Evolutionary conservation across 2,329 filamentous ascomycete species (phyloP).

Genomic region (Aspergillus latus): DNA sequence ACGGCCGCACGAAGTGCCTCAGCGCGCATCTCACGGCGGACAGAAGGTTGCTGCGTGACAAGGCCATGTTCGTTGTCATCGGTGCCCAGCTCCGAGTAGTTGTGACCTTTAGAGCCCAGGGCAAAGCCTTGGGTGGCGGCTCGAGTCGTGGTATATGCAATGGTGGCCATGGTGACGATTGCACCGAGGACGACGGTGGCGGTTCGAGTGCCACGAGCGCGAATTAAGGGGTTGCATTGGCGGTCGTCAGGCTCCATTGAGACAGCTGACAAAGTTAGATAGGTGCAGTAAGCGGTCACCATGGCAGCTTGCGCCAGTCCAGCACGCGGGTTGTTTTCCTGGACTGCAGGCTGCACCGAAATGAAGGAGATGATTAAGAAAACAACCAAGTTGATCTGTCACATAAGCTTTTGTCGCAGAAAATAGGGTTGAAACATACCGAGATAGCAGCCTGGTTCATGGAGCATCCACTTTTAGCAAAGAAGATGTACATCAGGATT

Average conservation of each 20-base stretch:
- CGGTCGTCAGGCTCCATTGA: slow-evolving; percentile 97
- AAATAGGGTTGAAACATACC: slow-evolving; percentile 39
- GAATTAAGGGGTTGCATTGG: slow-evolving; percentile 86
- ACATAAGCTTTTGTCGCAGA: slow-evolving; percentile 21
- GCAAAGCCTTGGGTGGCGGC: slow-evolving; percentile 81
- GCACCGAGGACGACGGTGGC: slow-evolving; percentile 91
- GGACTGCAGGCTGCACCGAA: slow-evolving; percentile 85
- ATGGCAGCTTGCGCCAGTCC: slow-evolving; percentile 96
- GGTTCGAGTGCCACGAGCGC: slow-evolving; percentile 80
- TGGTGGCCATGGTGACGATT: slow-evolving; percentile 92
- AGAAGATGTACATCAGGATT: slow-evolving; percentile 95
- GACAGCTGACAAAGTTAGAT: slow-evolving; percentile 95
- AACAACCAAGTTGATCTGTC: slow-evolving; percentile 74
- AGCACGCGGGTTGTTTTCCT: slow-evolving; percentile 89
- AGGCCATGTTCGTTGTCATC: slow-evolving; percentile 80
- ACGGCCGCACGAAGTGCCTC: slow-evolving; percentile 89
- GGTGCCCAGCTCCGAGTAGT: slow-evolving; percentile 61
- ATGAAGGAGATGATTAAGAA: slow-evolving; percentile 77
- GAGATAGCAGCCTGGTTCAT: slow-evolving; percentile 98
- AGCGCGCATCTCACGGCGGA: slow-evolving; percentile 85
- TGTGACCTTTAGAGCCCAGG: slow-evolving; percentile 54
- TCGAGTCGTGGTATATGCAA: slow-evolving; percentile 95
- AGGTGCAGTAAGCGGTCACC: slow-evolving; percentile 97
- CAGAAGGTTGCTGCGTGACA: slow-evolving; percentile 78
- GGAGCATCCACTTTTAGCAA: slow-evolving; percentile 74